These are phyloP conservation scores for Eucalyptus rudis DNA, from an alignment of 345 rosid genomes.

Conservation along the genomic window DNA sequence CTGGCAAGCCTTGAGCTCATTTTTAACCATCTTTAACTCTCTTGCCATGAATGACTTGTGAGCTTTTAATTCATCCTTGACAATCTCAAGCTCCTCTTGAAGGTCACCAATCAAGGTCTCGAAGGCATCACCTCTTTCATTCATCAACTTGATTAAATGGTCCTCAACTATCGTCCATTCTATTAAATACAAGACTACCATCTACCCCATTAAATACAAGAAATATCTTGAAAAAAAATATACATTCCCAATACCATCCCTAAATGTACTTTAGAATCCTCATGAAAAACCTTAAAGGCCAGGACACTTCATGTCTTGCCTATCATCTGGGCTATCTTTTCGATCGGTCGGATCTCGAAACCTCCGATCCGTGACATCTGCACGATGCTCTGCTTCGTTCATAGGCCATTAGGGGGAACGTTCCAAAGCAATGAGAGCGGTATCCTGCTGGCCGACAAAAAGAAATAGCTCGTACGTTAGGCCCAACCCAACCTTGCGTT, in stretches of 20 bases:
- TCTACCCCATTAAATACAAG: background rate
- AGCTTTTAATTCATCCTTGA: background rate
- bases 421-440: background rate
- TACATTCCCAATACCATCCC: background rate
- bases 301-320: background rate
- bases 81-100: background rate
- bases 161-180: background rate
- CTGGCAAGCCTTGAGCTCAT: background rate
- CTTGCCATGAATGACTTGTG: background rate
- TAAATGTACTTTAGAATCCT: background rate
- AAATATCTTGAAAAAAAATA: too few relatives aligned
- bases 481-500: background rate
- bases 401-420: background rate
- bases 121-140: background rate
- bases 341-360: background rate
- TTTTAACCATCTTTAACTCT: background rate
- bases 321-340: background rate
- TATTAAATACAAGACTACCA: too few relatives aligned
- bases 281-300: background rate
- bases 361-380: background rate
- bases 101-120: background rate
- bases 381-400: background rate
- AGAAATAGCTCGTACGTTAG: background rate
- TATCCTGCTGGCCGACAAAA: background rate
- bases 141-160: background rate